These are phyloP conservation scores for Pisolithus tinctorius DNA, from an alignment of 768 basidiomycete species.

Conservation along the genomic window DNA sequence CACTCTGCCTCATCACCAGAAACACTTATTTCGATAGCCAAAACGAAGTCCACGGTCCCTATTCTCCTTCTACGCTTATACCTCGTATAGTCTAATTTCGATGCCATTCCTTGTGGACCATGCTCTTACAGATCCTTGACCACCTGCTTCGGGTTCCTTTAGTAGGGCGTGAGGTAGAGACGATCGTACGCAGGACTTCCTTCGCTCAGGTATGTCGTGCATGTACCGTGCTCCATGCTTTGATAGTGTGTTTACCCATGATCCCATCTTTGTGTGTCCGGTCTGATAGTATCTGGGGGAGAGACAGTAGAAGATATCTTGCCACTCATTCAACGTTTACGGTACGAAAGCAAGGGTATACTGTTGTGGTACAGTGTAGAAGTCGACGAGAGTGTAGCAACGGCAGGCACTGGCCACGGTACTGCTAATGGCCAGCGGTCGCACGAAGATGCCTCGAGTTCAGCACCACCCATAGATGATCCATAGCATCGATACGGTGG, in stretches of 20 bases:
- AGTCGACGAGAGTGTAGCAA: constrained; percentile 57
- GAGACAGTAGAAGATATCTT: constrained; percentile 71
- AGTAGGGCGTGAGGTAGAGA: constrained; percentile 57
- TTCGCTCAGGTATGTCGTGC: constrained; percentile 56
- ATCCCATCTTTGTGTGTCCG: no score
- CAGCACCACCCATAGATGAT: constrained; percentile 67
- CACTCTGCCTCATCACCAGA: not conserved
- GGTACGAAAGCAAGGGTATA: constrained; percentile 63
- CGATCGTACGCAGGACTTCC: constrained; percentile 71
- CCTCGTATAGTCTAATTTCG: constrained; percentile 74
- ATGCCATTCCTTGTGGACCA: constrained; percentile 69
- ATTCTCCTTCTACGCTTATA: constrained; percentile 59
- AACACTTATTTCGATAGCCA: not conserved
- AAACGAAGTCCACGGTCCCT: constrained; percentile 19
- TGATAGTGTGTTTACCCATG: not conserved
- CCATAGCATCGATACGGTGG: constrained; percentile 69
- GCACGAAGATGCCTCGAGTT: no score
- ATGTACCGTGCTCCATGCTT: not conserved
- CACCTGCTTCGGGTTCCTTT: constrained; percentile 43
- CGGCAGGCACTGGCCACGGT: constrained; percentile 13
- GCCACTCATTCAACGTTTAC: constrained; percentile 55
- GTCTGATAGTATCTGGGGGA: constrained; percentile 75
- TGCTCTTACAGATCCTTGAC: constrained; percentile 57
- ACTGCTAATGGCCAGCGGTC: not conserved
- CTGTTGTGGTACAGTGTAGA: constrained; percentile 85